Conservation (phyloP, 768 basidiomycete species). For the Strobilomyces echinocephalus region DNA sequence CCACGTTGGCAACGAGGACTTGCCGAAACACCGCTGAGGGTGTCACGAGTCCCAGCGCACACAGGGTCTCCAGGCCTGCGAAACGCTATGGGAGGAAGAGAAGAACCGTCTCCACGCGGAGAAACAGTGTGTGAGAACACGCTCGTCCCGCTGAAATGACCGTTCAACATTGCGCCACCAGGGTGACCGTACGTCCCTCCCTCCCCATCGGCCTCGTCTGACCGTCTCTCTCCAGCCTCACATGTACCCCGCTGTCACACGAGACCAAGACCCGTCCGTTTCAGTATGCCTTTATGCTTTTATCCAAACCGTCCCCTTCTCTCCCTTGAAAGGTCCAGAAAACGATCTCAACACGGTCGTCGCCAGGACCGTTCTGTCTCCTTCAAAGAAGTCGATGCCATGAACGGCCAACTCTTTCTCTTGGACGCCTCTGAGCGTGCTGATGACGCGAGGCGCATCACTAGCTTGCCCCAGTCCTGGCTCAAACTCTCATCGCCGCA, state of each 20-base stretch:
- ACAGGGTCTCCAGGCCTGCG: slow-evolving; percentile 42
- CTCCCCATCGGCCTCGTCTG: neutral
- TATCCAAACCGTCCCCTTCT: slow-evolving; percentile 17
- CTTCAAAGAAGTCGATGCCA: slow-evolving; percentile 54
- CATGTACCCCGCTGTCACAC: slow-evolving; percentile 4
- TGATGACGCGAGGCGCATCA: slow-evolving; percentile 28
- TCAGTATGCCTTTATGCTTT: slow-evolving; percentile 33
- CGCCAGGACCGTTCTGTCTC: slow-evolving; percentile 37
- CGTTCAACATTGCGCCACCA: slow-evolving; percentile 10
- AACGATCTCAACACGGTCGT: slow-evolving; percentile 2
- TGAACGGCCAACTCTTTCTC: slow-evolving; percentile 58
- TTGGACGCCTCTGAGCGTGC: slow-evolving; percentile 31
- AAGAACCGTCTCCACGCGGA: slow-evolving; percentile 41
- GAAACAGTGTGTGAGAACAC: slow-evolving; percentile 31
- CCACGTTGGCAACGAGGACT: slow-evolving; percentile 52
- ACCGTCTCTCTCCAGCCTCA: slow-evolving; percentile 15
- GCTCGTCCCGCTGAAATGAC: no score
- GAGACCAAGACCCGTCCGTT: slow-evolving; percentile 27
- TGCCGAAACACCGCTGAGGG: no score
- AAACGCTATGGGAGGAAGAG: slow-evolving; percentile 45
- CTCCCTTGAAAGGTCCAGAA: slow-evolving; percentile 16
- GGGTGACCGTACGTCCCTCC: slow-evolving; percentile 13
- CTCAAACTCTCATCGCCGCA: slow-evolving; percentile 17
- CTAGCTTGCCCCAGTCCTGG: slow-evolving; percentile 20
- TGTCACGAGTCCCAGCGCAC: slow-evolving; percentile 31